Base-by-base conservation (phyloP, 2,329 filamentous ascomycete species). In the Hirsutella minnesotensis region DNA sequence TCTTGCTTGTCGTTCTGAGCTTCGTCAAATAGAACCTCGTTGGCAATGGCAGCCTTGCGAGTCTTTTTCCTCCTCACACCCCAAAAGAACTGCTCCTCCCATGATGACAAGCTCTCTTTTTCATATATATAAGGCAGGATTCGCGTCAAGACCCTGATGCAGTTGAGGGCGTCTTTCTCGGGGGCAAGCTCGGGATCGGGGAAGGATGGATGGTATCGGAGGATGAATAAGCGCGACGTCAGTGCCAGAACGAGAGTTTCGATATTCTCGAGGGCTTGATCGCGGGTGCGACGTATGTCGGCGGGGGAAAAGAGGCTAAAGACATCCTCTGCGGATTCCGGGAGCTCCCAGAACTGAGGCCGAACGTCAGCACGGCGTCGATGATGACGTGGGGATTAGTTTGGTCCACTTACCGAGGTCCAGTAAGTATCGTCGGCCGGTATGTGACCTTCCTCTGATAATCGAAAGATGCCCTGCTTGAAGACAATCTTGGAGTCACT, bases 401-500 rank as follows among this genome's bases (percentile, higher is more conserved):
- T 40, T 18, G 24, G 24, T 27, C 24, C n/a, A 71, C 83, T 58
- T 66, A 94, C 88, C 61, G 86, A 86, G 50, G 84, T 81, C 92
- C 92, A 98, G 68, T 95, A 95, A 16, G 79, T 73, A 67, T 95
- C 87, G 64, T 92, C 83, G 44, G 87, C 79, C 46, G 87, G 75
- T 58, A 96, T 95, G 60, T 85, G 75, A 51, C 81, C 80, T 62
- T 94, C 84, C 62, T 95, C 88, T n/a, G 88, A 92, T 46, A 98
- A 79, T 59, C 85, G 81, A 70, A 96, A 95, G 69, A 96, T 94
- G 66, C 89, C 90, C 67, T 94, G 86, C 68, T 95, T 96, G 76
- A 98, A 96, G 60, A 90, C 87, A 60, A 96, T 81, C 75, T 96
- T 96, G 57, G 90, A 96, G 69, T 96, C 90, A 67, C 90, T 95